Base-by-base conservation (phyloP, 192 early-diverging fungal species). In the Linnemannia schmuckeri region DNA sequence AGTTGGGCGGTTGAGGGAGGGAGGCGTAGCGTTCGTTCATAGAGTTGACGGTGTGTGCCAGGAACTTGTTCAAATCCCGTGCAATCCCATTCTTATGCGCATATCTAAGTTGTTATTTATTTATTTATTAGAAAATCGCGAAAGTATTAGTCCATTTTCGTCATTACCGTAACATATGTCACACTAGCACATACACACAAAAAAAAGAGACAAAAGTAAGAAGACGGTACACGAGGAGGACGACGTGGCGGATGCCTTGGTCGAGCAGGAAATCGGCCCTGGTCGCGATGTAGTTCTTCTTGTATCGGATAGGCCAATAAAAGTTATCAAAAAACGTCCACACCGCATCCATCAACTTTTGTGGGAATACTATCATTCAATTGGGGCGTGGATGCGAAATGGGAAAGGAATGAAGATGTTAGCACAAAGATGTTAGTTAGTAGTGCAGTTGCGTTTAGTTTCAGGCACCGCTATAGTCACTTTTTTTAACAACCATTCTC, bases 1-100 rank as follows among this genome's bases (percentile, higher is more conserved):
- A 37, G 10, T 24, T 18, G 3, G n/a, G 4, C 33, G 42, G 22
- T 3, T 40, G 72, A 17, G 61, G 61, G 30, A 66, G 27, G 27
- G 27, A 33, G 12, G 79, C 76, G 74, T 88, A 88, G 33, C 82
- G 78, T 1, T 54, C 68, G 49, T 89, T 88, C 86, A 88, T 84
- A 42, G 77, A 78, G 35, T 88, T 46, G 18, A 89, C 88, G 1
- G 79, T 83, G 27, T 54, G 57, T 1, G 78, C 70, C 47, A 88
- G 54, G 30, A 79, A 89, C 72, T 74, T 82, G 73, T 89, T 89
- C 61, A 89, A 37, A 54, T 82, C 88, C 18, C 87, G 61, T 3
- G 88, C 88, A 42, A 89, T 89, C 18, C 88, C 88, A 49, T 89
- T 82, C 78, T 89, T 89, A 55, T 89, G 88, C n/a, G 88, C 88